These are phyloP conservation scores for Cutaneotrichosporon dermatis DNA, from an alignment of 1,284 basidiomycete species.

Conservation along the genomic window DNA sequence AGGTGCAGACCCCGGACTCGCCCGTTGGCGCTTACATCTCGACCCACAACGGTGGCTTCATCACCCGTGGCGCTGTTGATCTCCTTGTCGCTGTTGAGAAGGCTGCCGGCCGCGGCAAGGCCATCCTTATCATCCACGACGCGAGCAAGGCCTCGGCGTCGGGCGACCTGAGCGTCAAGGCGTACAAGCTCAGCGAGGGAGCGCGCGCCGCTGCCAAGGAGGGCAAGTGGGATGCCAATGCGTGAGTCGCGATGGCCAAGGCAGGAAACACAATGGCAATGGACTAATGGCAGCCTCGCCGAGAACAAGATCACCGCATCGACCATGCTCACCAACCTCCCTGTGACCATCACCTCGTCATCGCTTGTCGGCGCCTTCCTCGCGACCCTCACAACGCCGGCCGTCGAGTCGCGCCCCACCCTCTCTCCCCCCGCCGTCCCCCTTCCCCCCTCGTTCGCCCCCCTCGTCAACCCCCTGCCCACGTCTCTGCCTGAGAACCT, in stretches of 20 bases:
- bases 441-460: constrained; percentile 56
- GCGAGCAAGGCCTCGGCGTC: constrained; percentile 59
- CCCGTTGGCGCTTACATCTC: constrained; percentile 96
- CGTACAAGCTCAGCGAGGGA: constrained; percentile 76
- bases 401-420: constrained; percentile 36
- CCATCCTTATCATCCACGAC: constrained; percentile 89
- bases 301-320: constrained; percentile 84
- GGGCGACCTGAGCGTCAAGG: constrained; percentile 85
- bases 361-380: constrained; percentile 82
- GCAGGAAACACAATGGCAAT: too few relatives aligned
- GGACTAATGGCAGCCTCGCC: constrained; percentile 59
- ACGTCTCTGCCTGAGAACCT: constrained; percentile 56
- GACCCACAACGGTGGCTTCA: constrained; percentile 84
- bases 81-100: constrained; percentile 71
- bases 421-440: constrained; percentile 34
- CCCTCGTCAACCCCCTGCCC: constrained; percentile 47
- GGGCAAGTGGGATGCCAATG: constrained; percentile 79
- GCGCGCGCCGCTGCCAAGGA: constrained; percentile 84
- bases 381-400: constrained; percentile 58
- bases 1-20: constrained; percentile 90
- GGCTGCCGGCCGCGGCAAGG: constrained; percentile 62
- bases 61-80: constrained; percentile 79
- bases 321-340: constrained; percentile 83
- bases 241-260: constrained; percentile 53
- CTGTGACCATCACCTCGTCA: constrained; percentile 82